phyloP scores from a whole-genome alignment of 1,284 basidiomycete genomes.

The Sanghuangporus baumii region DNA sequence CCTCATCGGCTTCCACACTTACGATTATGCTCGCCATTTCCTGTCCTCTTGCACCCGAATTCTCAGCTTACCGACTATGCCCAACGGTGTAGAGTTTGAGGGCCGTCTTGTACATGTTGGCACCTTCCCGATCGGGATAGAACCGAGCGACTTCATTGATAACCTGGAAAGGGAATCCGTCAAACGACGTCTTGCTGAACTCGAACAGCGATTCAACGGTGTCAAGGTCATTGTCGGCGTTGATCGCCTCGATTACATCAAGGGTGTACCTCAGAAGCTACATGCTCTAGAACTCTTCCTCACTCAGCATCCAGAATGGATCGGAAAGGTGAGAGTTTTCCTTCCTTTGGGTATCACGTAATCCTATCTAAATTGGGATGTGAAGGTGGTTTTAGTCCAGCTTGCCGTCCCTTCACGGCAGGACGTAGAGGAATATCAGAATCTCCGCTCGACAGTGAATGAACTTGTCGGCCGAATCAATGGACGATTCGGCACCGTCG shows the following conservation, averaged over 20 bases:
- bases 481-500: slow-evolving; percentile 96
- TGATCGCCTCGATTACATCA: slow-evolving; percentile 98
- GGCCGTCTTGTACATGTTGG: slow-evolving; percentile 95
- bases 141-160: slow-evolving; percentile 87
- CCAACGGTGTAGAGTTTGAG: slow-evolving; percentile 95
- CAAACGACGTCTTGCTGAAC: slow-evolving; percentile 69
- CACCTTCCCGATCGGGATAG: slow-evolving; percentile 98
- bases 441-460: slow-evolving; percentile 92
- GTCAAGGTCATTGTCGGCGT: slow-evolving; percentile 99
- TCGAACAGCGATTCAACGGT: slow-evolving; percentile 88
- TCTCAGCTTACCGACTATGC: slow-evolving; percentile 93
- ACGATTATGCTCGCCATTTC: slow-evolving; percentile 99
- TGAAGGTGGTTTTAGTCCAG: slow-evolving; percentile 90
- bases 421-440: slow-evolving; percentile 99
- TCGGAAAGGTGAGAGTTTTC: slow-evolving; percentile 69
- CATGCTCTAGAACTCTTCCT: slow-evolving; percentile 97
- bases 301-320: slow-evolving; percentile 97
- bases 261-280: slow-evolving; percentile 97
- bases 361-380: not conserved
- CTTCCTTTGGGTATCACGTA: not conserved
- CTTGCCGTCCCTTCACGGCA: slow-evolving; percentile 96
- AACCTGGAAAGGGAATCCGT: slow-evolving; percentile 79
- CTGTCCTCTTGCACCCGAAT: slow-evolving; percentile 97
- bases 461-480: slow-evolving; percentile 98
- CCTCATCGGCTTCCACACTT: slow-evolving; percentile 98